phyloP scores from a whole-genome alignment of 495 filamentous ascomycete species.

The Thermochaetoides thermophila region DNA sequence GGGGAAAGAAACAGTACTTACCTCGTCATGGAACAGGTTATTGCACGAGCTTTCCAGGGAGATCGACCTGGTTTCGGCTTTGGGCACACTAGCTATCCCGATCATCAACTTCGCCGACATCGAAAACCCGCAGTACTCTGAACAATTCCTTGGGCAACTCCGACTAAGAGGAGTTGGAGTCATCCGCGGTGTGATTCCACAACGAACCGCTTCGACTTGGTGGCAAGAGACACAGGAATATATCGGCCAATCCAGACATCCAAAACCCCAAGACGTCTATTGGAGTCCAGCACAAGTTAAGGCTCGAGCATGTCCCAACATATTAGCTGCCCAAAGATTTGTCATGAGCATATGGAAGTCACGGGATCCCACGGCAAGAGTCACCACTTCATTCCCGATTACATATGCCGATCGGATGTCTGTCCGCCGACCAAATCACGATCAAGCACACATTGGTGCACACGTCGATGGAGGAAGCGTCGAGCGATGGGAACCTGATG shows the following conservation, averaged over 20 bases:
- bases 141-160: constrained; percentile 31
- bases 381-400: constrained; percentile 46
- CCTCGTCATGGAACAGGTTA: constrained; percentile 52
- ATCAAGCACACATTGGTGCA: constrained; percentile 28
- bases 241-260: constrained; percentile 36
- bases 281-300: constrained; percentile 65
- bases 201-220: constrained; percentile 36
- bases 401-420: constrained; percentile 62
- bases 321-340: constrained; percentile 59
- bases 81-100: constrained; percentile 36
- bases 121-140: constrained; percentile 27
- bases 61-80: constrained; percentile 29
- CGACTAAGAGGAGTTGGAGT: constrained; percentile 46
- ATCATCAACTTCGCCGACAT: constrained; percentile 46
- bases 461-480: constrained; percentile 61
- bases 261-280: constrained; percentile 61
- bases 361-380: constrained; percentile 41
- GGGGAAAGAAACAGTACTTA: constrained; percentile 35
- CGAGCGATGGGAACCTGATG: constrained; percentile 78
- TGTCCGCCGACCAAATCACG: neutral
- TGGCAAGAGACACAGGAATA: constrained; percentile 41
- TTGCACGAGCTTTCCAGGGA: constrained; percentile 40
- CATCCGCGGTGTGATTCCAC: constrained; percentile 44
- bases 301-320: constrained; percentile 57
- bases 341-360: constrained; percentile 67